Percentiles rank a stretch among this genome's conserved stretches.
These are phyloP conservation scores for Geotrichum histeridarum DNA, from an alignment of 1,139 yeast genomes.

Conservation along the genomic window DNA sequence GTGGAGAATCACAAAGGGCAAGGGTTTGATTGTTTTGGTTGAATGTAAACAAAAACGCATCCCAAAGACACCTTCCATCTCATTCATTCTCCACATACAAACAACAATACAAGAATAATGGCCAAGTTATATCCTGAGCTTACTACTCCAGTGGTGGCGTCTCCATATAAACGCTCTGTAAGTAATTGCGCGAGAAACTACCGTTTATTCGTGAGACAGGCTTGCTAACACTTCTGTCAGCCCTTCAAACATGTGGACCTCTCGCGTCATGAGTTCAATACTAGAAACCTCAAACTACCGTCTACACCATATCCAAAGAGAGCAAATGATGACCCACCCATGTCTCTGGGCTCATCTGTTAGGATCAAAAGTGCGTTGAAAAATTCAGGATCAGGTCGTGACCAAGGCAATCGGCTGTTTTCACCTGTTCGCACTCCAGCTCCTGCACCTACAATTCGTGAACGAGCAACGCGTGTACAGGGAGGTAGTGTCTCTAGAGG, in stretches of 20 bases:
- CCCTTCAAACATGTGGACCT: conserved; percentile 16
- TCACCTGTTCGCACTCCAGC: conserved; percentile 9
- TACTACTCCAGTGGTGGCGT: not conserved
- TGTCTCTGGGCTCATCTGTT: not conserved
- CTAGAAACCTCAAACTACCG: conserved; percentile 12
- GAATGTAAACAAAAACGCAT: not conserved
- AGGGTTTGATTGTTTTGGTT: not conserved
- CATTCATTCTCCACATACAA: not conserved
- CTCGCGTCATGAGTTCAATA: conserved; percentile 7
- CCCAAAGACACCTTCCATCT: too few species aligned
- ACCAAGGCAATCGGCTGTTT: not conserved
- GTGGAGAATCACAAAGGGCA: not conserved
- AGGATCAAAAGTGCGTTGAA: conserved; percentile 4
- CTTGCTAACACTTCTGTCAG: conserved; percentile 1
- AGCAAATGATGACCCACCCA: not conserved
- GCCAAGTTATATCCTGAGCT: conserved; percentile 9
- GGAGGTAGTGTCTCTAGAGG: not conserved
- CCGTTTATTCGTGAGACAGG: not conserved
- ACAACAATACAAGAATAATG: not conserved
- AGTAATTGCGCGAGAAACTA: not conserved
- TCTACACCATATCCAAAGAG: conserved; percentile 8
- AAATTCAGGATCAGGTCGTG: not conserved
- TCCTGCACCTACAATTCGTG: conserved; percentile 7
- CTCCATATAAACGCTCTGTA: conserved; percentile 16
- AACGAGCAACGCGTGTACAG: not conserved